Evolutionary conservation across 2,329 filamentous ascomycete genomes (phyloP).

Genomic region (Paracamarosporium sp.): DNA sequence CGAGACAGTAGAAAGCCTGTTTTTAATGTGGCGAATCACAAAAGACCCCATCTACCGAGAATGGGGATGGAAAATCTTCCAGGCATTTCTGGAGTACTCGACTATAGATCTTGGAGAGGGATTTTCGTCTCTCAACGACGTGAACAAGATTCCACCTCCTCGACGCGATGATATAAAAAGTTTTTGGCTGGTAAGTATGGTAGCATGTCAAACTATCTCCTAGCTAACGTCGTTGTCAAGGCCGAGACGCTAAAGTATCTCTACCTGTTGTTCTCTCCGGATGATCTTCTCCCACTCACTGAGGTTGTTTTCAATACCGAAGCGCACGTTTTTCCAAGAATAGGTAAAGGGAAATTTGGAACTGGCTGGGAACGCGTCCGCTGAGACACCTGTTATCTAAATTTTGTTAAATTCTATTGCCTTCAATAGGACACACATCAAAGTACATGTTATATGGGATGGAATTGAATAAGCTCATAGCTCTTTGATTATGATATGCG

Average conservation of each 20-base stretch:
- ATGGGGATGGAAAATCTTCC: conserved; percentile 99
- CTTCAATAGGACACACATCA: no score
- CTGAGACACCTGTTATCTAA: neutral
- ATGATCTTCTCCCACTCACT: conserved; percentile 82
- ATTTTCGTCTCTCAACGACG: conserved; percentile 82
- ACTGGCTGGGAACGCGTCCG: neutral
- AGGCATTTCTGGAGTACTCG: conserved; percentile 85
- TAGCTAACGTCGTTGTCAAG: conserved; percentile 49
- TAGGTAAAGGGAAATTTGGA: neutral
- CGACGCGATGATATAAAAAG: conserved; percentile 94
- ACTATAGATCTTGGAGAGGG: conserved; percentile 78
- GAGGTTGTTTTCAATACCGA: conserved; percentile 95
- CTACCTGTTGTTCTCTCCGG: conserved; percentile 88
- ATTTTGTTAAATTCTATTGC: no score
- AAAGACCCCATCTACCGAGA: conserved; percentile 86
- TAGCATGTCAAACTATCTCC: neutral
- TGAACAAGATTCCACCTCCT: conserved; percentile 72
- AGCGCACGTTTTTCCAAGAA: conserved; percentile 81
- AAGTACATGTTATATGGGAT: neutral
- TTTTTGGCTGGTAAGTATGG: conserved; percentile 85
- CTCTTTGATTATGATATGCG: no score
- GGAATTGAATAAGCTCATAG: no score
- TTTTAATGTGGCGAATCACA: conserved; percentile 99
- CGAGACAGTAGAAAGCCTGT: conserved; percentile 93
- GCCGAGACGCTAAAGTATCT: conserved; percentile 98